Conservation (phyloP, 139 green algal genomes). For the Chlamydomonas eustigma region DNA sequence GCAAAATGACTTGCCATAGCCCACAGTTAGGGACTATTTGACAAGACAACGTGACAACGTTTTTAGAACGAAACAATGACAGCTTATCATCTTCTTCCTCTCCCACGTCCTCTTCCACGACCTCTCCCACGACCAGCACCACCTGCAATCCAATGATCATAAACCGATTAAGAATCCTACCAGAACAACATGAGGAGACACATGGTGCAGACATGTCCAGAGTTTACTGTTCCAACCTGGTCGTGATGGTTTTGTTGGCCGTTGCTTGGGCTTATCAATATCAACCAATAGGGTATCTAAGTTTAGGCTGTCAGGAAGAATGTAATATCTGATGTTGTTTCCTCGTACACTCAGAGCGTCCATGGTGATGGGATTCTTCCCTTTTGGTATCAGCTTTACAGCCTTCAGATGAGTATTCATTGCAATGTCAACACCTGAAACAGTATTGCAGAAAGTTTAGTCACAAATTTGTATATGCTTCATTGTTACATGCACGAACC, state of each 20-base stretch:
- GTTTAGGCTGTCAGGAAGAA: slow-evolving; percentile 96
- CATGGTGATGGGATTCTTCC: slow-evolving; percentile 80
- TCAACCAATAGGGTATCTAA: slow-evolving; percentile 98
- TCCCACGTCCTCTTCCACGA: slow-evolving; percentile 7
- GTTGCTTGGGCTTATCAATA: slow-evolving; percentile 89
- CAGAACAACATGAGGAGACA: background rate
- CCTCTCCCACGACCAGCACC: slow-evolving; percentile 8
- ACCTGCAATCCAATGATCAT: background rate
- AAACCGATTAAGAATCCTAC: background rate
- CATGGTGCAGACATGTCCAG: background rate
- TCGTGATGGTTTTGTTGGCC: slow-evolving; percentile 63
- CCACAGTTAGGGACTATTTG: no score
- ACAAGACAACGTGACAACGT: no score
- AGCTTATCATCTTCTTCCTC: background rate
- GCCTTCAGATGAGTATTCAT: slow-evolving; percentile 99
- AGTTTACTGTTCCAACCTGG: slow-evolving; percentile 5
- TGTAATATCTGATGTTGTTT: slow-evolving; percentile 92
- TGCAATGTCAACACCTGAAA: slow-evolving; percentile 93
- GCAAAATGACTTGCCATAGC: no score
- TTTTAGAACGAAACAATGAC: no score
- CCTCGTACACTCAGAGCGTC: slow-evolving; percentile 87
- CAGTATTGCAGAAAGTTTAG: background rate
- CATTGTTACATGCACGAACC: slow-evolving; percentile 61
- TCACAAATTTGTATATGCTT: background rate
- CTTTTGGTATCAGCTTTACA: slow-evolving; percentile 93